Conservation (phyloP, 2,329 filamentous ascomycete species). For the Curvularia eragrostidis region DNA sequence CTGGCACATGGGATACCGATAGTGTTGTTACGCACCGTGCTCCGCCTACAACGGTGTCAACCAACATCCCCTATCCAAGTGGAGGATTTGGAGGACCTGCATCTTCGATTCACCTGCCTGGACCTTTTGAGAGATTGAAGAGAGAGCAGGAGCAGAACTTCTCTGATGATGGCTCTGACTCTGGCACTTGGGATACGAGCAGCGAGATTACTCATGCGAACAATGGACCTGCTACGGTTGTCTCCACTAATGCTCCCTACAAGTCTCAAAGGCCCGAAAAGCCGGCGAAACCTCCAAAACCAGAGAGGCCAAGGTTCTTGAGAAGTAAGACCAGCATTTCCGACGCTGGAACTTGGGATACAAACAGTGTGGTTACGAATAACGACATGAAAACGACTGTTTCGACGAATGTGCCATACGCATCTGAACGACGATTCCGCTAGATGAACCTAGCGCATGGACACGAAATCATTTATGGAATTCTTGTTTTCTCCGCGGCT, state of each 20-base stretch:
- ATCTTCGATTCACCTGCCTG: conserved; percentile 9
- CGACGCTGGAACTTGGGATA: conserved; percentile 16
- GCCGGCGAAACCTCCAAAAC: neutral
- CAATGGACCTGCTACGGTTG: conserved; percentile 12
- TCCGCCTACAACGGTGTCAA: conserved; percentile 14
- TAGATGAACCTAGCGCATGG: conserved; percentile 5
- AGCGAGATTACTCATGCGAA: conserved; percentile 18
- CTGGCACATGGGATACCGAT: conserved; percentile 15
- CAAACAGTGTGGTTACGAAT: conserved; percentile 17
- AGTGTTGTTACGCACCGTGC: conserved; percentile 11
- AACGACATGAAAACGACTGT: conserved; percentile 17
- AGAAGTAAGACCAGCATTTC: conserved; percentile 16
- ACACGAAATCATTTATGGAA: neutral
- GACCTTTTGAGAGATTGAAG: conserved; percentile 14
- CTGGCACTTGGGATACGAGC: conserved; percentile 18
- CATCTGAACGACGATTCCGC: conserved; percentile 7
- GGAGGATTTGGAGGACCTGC: conserved; percentile 11
- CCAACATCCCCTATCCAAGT: conserved; percentile 14
- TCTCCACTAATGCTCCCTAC: conserved; percentile 12
- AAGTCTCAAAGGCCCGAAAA: conserved; percentile 3
- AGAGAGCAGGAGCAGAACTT: conserved; percentile 11
- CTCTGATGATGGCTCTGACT: conserved; percentile 15
- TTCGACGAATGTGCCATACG: conserved; percentile 12
- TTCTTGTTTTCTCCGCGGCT: neutral
- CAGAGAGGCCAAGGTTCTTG: conserved; percentile 5